Evolutionary conservation across 2,329 filamentous ascomycete species (phyloP).

Genomic region (Pseudogymnoascus sp.): DNA sequence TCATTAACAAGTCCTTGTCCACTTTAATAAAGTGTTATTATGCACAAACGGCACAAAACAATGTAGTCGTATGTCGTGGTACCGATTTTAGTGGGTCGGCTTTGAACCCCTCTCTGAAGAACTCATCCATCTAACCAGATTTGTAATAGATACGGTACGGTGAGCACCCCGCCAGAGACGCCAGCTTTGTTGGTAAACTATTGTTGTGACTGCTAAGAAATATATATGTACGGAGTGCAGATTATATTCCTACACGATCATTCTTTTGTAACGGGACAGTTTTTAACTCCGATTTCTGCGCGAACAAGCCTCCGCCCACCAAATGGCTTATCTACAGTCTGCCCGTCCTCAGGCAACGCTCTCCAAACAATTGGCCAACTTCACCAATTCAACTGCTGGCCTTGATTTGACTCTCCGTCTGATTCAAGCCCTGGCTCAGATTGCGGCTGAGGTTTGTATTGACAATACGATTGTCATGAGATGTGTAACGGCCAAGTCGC

Average conservation of each 20-base stretch:
- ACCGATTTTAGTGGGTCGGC: neutral
- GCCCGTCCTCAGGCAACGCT: constrained; percentile 10
- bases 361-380: constrained; percentile 17
- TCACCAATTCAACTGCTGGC: constrained; percentile 18
- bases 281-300: neutral
- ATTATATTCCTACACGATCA: neutral
- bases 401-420: constrained; percentile 20
- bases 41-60: neutral
- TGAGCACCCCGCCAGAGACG: neutral
- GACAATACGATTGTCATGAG: neutral
- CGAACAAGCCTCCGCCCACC: neutral
- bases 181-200: neutral
- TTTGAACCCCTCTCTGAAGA: neutral
- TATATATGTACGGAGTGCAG: neutral
- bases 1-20: neutral
- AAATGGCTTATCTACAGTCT: neutral
- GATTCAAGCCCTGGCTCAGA: constrained; percentile 15
- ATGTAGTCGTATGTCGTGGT: too few species aligned
- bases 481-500: neutral
- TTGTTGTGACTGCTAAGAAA: neutral
- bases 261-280: neutral
- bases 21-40: neutral
- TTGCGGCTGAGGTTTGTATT: constrained; percentile 8
- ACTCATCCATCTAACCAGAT: neutral
- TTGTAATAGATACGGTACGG: neutral